phyloP scores from a whole-genome alignment of 2,329 filamentous ascomycete genomes.

The Aureobasidium sp. region DNA sequence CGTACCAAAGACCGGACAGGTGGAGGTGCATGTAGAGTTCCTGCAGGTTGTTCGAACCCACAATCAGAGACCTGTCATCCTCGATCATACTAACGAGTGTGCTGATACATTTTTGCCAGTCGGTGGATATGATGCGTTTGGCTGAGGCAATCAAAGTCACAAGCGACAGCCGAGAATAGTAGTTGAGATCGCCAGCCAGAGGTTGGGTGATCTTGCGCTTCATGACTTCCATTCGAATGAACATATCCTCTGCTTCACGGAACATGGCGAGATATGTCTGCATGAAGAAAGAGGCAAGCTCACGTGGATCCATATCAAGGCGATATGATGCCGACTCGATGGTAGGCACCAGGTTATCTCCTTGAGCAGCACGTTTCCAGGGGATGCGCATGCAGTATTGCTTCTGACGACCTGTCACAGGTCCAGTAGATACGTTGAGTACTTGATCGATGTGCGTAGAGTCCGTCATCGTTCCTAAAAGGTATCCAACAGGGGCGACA shows the following conservation, averaged over 20 bases:
- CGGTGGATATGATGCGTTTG: slow-evolving; percentile 17
- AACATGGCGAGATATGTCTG: slow-evolving; percentile 41
- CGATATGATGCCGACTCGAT: neutral
- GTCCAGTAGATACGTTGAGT: neutral
- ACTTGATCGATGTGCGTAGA: neutral
- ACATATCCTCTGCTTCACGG: slow-evolving; percentile 27
- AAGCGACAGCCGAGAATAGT: slow-evolving; percentile 23
- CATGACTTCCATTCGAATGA: slow-evolving; percentile 7
- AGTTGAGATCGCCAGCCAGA: slow-evolving; percentile 3
- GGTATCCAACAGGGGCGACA: slow-evolving; percentile 40
- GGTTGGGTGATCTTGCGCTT: neutral
- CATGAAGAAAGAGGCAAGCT: slow-evolving; percentile 34
- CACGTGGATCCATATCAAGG: slow-evolving; percentile 29
- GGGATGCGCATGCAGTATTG: slow-evolving; percentile 15
- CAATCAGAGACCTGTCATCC: slow-evolving; percentile 14
- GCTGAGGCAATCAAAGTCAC: slow-evolving; percentile 21
- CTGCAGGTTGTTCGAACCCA: slow-evolving; percentile 21
- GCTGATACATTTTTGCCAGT: slow-evolving; percentile 17
- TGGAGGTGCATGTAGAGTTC: slow-evolving; percentile 24
- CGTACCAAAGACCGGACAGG: slow-evolving; percentile 16
- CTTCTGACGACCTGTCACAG: slow-evolving; percentile 13
- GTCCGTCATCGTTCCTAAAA: slow-evolving; percentile 1
- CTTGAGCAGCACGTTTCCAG: slow-evolving; percentile 15
- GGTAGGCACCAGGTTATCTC: neutral
- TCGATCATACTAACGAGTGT: slow-evolving; percentile 15